Base-by-base conservation (phyloP, 2,329 filamentous ascomycete genomes). In the Pestalotiopsis sp. region DNA sequence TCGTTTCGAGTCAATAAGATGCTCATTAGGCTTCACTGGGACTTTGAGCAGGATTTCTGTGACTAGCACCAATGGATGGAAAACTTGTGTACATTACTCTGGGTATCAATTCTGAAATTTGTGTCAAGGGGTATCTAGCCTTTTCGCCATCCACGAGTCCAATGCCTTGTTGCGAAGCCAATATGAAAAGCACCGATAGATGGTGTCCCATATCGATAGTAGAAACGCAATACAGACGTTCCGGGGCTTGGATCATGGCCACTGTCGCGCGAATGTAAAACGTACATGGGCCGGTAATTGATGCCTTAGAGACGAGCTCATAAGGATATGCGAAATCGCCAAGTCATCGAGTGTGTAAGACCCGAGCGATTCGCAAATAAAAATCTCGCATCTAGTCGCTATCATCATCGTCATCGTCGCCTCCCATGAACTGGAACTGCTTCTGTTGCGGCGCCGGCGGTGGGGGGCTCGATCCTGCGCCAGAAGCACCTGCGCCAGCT, bases 371-470 rank as follows among this genome's bases (percentile, higher is more conserved):
- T 36, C 31, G 31, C 7, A 36, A 36, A 36, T 36, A 1, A 7
- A 36, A 36, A 36, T 7, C 9, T 36, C 9, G 31, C 31, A 36
- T 36, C 58, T 73, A 74, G 17, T 83, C 81, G 12, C 74, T 73
- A 49, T 86, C 83, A 41, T 86, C 83, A 39, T 87, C 84, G 59
- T 87, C 85, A 66, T 87, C 81, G 70, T 88, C 86, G 70, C 87
- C 76, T 67, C 82, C 86, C 67, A 85, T 83, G 68, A 88, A 89
- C 74, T 87, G 85, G 72, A 88, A 89, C 80, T 89, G 86, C 76
- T 84, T 85, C 74, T 82, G 80, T 2, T 76, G 77, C 4, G 75
- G 74, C 12, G 23, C 17, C 4, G 64, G 4, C 73, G 71, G 41
- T 25, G 66, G 25, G n/a, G 31, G 41, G 12, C 36, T 49, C 6